A percentile compares a stretch with the other conserved stretches of the same genome.
These are phyloP conservation scores for Eutrema japonicum DNA, from an alignment of 345 rosid genomes.

Conservation along the genomic window DNA sequence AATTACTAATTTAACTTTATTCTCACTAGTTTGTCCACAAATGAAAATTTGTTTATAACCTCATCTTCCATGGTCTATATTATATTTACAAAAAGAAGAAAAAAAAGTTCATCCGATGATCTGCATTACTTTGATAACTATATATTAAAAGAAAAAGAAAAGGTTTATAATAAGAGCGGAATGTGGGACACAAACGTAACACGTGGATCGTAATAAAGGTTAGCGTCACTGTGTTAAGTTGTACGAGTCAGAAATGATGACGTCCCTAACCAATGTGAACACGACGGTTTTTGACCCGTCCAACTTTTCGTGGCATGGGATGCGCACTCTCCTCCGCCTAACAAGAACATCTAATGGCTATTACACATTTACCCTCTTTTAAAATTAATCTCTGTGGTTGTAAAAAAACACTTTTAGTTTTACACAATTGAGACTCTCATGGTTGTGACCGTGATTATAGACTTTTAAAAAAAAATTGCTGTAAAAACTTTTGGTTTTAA, in stretches of 20 bases:
- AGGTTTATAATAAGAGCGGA: not conserved
- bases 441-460: too few relatives aligned
- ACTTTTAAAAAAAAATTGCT: too few relatives aligned
- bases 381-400: too few relatives aligned
- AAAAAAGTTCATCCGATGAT: too few relatives aligned
- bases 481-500: too few relatives aligned
- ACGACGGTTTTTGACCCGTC: slow-evolving; percentile 27
- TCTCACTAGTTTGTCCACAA: not conserved
- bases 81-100: too few relatives aligned
- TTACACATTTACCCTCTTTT: not conserved
- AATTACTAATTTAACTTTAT: not conserved
- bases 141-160: not conserved
- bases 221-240: not conserved
- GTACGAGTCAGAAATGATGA: slow-evolving; percentile 44
- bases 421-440: too few relatives aligned
- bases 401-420: too few relatives aligned
- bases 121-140: not conserved
- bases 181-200: slow-evolving; percentile 18
- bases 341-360: not conserved
- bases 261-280: slow-evolving; percentile 23
- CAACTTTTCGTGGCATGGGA: not conserved
- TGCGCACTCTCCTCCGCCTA: not conserved
- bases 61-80: too few relatives aligned
- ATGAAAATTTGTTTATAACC: not conserved
- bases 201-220: slow-evolving; percentile 31